These are phyloP conservation scores for Corniculantispora saksenae DNA, from an alignment of 2,329 filamentous ascomycete genomes.

Conservation along the genomic window DNA sequence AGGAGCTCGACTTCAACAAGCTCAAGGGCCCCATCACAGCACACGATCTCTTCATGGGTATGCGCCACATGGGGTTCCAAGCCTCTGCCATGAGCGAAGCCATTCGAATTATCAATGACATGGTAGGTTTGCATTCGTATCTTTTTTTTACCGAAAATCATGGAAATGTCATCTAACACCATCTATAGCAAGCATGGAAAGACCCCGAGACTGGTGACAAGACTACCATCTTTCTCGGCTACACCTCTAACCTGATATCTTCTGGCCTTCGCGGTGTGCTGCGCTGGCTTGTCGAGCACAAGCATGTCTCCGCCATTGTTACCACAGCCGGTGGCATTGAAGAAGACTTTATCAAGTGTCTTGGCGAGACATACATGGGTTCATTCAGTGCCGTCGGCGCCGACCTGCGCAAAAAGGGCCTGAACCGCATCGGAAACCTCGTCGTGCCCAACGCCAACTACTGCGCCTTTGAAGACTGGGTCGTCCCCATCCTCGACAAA, in stretches of 20 bases:
- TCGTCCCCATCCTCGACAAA: constrained; percentile 88
- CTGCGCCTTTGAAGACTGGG: constrained; percentile 96
- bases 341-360: constrained; percentile 98
- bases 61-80: constrained; percentile 81
- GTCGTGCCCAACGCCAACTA: constrained; percentile 95
- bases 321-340: constrained; percentile 95
- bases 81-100: constrained; percentile 78
- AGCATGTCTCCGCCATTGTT: constrained; percentile 88
- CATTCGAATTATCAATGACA: constrained; percentile 88
- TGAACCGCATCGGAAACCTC: constrained; percentile 95
- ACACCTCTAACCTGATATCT: constrained; percentile 96
- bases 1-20: constrained; percentile 89
- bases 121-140: constrained; percentile 59
- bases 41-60: constrained; percentile 77
- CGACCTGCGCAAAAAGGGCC: constrained; percentile 75
- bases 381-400: constrained; percentile 79
- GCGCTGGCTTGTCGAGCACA: constrained; percentile 89
- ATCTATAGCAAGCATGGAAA: constrained; percentile 67
- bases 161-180: background rate
- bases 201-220: constrained; percentile 76
- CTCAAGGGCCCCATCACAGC: constrained; percentile 78
- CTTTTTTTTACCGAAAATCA: background rate
- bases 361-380: constrained; percentile 90
- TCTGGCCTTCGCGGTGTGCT: constrained; percentile 90
- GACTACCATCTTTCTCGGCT: constrained; percentile 95